Conservation (phyloP, 495 filamentous ascomycete genomes). For the Penicillium fimorum region DNA sequence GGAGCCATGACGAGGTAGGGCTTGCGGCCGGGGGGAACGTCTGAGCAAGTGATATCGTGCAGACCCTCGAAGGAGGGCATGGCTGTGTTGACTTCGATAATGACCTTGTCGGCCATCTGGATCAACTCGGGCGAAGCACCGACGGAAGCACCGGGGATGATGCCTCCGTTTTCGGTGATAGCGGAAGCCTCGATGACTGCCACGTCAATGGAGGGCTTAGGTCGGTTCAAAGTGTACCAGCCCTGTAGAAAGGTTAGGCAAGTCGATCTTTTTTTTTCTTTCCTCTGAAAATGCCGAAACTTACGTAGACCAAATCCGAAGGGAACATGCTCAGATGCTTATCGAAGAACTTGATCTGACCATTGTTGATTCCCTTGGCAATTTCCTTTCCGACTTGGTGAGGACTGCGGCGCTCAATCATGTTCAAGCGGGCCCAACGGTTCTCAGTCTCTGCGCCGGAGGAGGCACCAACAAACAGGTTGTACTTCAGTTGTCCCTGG, state of each 20-base stretch:
- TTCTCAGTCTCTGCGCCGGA: constrained; percentile 91
- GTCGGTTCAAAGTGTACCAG: constrained; percentile 77
- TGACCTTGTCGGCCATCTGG: constrained; percentile 88
- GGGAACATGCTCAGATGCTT: constrained; percentile 93
- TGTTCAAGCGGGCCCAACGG: constrained; percentile 79
- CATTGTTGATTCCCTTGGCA: constrained; percentile 85
- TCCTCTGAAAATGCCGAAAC: constrained; percentile 29
- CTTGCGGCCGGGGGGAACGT: constrained; percentile 76
- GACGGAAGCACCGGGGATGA: constrained; percentile 84
- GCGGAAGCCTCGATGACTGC: constrained; percentile 84
- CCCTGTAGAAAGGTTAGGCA: constrained; percentile 47
- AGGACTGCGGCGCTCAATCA: constrained; percentile 82
- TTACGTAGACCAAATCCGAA: constrained; percentile 76
- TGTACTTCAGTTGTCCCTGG: constrained; percentile 80
- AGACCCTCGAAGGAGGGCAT: constrained; percentile 83
- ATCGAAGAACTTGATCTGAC: constrained; percentile 88
- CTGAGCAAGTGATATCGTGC: constrained; percentile 87
- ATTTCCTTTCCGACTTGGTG: constrained; percentile 94
- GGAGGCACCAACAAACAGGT: constrained; percentile 83
- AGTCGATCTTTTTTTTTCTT: constrained; percentile 12
- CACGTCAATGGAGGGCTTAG: constrained; percentile 72
- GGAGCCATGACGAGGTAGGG: constrained; percentile 81
- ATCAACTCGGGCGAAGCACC: constrained; percentile 84
- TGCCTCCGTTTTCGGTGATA: constrained; percentile 90
- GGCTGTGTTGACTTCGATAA: constrained; percentile 90